phyloP scores from a whole-genome alignment of 2,329 filamentous ascomycete genomes.

The Aspergillus pseudoterreus region DNA sequence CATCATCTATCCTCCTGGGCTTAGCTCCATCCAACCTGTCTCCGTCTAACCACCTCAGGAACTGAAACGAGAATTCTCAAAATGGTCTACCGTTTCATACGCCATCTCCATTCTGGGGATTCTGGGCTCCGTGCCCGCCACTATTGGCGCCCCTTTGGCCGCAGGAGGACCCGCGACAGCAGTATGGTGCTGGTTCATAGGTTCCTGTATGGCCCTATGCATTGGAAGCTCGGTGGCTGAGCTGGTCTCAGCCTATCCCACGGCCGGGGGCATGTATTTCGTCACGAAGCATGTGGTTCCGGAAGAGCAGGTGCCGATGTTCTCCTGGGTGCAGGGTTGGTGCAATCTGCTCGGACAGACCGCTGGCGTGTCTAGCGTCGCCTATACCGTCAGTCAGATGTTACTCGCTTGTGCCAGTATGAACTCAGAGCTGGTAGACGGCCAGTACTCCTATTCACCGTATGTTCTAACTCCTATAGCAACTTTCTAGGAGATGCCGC shows the following conservation, averaged over 20 bases:
- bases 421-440: slow-evolving; percentile 53
- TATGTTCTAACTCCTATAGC: slow-evolving; percentile 34
- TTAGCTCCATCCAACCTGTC: background rate
- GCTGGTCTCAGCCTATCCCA: slow-evolving; percentile 63
- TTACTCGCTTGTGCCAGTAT: slow-evolving; percentile 59
- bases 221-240: slow-evolving; percentile 65
- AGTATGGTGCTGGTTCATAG: slow-evolving; percentile 64
- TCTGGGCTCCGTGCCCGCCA: slow-evolving; percentile 62
- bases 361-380: slow-evolving; percentile 59
- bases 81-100: slow-evolving; percentile 65
- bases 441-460: slow-evolving; percentile 55
- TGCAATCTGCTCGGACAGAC: slow-evolving; percentile 64
- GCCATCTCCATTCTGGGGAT: slow-evolving; percentile 64
- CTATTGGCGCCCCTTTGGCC: slow-evolving; percentile 56
- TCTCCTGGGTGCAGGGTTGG: slow-evolving; percentile 66
- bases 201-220: slow-evolving; percentile 61
- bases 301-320: slow-evolving; percentile 57
- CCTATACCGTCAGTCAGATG: slow-evolving; percentile 63
- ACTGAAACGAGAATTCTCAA: slow-evolving; percentile 59
- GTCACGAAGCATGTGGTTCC: slow-evolving; percentile 64
- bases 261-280: slow-evolving; percentile 66
- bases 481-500: background rate
- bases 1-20: background rate
- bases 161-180: slow-evolving; percentile 61
- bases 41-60: slow-evolving; percentile 42